These are phyloP conservation scores for Arachnomyces sp. DNA, from an alignment of 2,329 filamentous ascomycete species.

Conservation along the genomic window DNA sequence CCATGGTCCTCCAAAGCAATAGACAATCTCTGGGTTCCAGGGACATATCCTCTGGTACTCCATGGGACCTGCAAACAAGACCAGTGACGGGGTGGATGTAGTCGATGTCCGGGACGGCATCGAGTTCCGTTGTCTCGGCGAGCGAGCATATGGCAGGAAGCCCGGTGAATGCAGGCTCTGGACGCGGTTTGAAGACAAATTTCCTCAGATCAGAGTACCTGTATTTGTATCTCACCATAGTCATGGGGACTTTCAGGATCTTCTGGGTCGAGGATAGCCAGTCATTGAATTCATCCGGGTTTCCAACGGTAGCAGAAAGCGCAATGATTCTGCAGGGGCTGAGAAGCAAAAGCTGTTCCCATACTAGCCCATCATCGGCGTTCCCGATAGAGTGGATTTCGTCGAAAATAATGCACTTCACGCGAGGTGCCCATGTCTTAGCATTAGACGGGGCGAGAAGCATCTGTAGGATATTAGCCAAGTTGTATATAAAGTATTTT, in stretches of 20 bases:
- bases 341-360: conserved; percentile 68
- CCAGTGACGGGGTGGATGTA: conserved; percentile 61
- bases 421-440: conserved; percentile 55
- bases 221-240: conserved; percentile 59
- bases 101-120: conserved; percentile 42
- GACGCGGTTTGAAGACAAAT: conserved; percentile 54
- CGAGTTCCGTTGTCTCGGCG: conserved; percentile 22
- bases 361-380: conserved; percentile 65
- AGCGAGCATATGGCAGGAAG: conserved; percentile 30
- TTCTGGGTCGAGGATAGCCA: conserved; percentile 61
- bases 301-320: conserved; percentile 70
- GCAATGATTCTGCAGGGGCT: conserved; percentile 71
- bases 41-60: conserved; percentile 57
- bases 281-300: conserved; percentile 58
- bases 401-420: conserved; percentile 73
- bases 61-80: conserved; percentile 53
- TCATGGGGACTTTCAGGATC: conserved; percentile 54
- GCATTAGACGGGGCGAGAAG: conserved; percentile 58
- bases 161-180: conserved; percentile 44
- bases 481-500: background rate
- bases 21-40: conserved; percentile 66
- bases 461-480: conserved; percentile 38
- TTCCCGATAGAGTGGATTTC: conserved; percentile 75
- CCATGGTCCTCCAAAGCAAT: conserved; percentile 57
- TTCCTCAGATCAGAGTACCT: conserved; percentile 74